Evolutionary conservation across 73 alveolate species (phyloP).

Genomic region (Paramecium caudatum): DNA sequence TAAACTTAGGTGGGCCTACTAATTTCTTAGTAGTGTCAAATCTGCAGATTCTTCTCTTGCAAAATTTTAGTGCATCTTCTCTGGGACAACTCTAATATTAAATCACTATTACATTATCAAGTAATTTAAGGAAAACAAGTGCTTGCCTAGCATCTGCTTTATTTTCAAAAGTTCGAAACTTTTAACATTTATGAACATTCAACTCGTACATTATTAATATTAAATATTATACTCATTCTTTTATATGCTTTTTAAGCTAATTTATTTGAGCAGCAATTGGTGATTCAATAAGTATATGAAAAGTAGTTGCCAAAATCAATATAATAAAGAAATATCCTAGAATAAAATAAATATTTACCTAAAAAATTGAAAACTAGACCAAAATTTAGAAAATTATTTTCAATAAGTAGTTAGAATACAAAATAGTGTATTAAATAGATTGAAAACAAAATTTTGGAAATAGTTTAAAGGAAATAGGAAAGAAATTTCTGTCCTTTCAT

Average conservation of each 20-base stretch:
- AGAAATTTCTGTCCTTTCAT: not conserved
- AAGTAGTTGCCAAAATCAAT: too few species aligned
- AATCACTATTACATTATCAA: not conserved
- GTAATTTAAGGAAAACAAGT: not conserved
- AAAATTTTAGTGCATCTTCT: constrained; percentile 13
- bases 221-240: not conserved
- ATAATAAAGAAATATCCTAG: not conserved
- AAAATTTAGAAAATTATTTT: not conserved
- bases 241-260: too few species aligned
- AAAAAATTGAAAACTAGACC: not conserved
- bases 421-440: not conserved
- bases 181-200: not conserved
- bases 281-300: too few species aligned
- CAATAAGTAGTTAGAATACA: not conserved
- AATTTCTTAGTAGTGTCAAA: not conserved
- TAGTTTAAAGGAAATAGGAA: not conserved
- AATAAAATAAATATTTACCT: not conserved
- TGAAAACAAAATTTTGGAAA: not conserved
- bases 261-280: too few species aligned
- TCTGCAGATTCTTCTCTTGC: constrained; percentile 15
- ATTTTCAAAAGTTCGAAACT: constrained; percentile 18
- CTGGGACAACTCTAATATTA: constrained; percentile 63
- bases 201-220: not conserved
- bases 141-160: not conserved
- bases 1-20: constrained; percentile 36